phyloP scores from a whole-genome alignment of 2,329 filamentous ascomycete genomes.

The Botrytis aclada region DNA sequence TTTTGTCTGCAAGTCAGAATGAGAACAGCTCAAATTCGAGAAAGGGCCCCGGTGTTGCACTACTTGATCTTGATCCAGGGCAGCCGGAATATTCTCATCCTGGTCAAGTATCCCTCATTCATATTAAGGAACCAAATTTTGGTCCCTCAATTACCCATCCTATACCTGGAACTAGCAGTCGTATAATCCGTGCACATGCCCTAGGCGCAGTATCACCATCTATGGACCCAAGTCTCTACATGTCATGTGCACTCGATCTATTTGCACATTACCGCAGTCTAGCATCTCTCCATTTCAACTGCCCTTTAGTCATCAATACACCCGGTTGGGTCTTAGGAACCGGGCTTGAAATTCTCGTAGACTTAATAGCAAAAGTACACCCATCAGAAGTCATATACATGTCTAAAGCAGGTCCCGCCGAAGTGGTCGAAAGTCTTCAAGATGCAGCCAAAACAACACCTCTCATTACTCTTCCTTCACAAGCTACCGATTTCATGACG shows the following conservation, averaged over 20 bases:
- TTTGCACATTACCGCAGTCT: conserved; percentile 53
- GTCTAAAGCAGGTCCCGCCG: conserved; percentile 58
- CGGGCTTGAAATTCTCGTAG: conserved; percentile 61
- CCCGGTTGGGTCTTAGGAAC: conserved; percentile 72
- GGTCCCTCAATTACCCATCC: conserved; percentile 66
- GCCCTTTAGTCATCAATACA: conserved; percentile 68
- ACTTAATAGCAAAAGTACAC: conserved; percentile 51
- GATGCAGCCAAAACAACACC: conserved; percentile 41
- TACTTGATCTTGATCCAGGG: conserved; percentile 71
- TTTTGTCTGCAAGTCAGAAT: conserved; percentile 43
- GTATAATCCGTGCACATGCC: conserved; percentile 59
- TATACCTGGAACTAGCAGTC: conserved; percentile 37
- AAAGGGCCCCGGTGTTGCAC: conserved; percentile 43
- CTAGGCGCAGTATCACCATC: conserved; percentile 63
- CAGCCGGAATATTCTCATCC: conserved; percentile 72
- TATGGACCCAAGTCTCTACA: conserved; percentile 64
- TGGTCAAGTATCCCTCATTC: conserved; percentile 66
- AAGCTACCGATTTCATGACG: conserved; percentile 52
- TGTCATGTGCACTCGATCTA: conserved; percentile 62
- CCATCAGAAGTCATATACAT: conserved; percentile 67
- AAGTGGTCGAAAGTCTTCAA: conserved; percentile 53
- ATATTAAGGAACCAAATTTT: conserved; percentile 59
- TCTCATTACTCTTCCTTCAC: conserved; percentile 57
- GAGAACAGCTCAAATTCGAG: conserved; percentile 6
- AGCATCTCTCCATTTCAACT: conserved; percentile 40